A percentile compares a stretch with the other conserved stretches of the same genome.
phyloP scores from a whole-genome alignment of 2,329 filamentous ascomycete species.

The Colletotrichum spaethianum region DNA sequence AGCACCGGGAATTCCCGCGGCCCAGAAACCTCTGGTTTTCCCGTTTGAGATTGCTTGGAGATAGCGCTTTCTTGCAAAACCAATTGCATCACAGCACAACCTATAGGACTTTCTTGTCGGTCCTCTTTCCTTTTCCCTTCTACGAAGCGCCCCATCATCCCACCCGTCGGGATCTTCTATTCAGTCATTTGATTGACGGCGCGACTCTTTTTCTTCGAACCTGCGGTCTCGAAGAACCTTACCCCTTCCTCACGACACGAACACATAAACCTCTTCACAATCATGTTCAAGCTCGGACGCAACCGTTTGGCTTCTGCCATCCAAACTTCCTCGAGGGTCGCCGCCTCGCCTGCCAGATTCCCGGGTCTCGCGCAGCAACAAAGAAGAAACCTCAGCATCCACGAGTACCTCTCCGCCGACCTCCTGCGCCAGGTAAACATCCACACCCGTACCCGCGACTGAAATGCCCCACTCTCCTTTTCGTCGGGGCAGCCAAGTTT shows the following conservation, averaged over 20 bases:
- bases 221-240: conserved; percentile 2
- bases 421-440: conserved; percentile 80
- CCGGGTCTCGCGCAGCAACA: conserved; percentile 81
- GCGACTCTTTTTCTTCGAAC: conserved; percentile 9
- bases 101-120: conserved; percentile 14
- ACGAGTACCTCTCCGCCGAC: conserved; percentile 97
- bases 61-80: conserved; percentile 38
- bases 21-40: conserved; percentile 40
- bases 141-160: conserved; percentile 15
- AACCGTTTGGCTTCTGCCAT: conserved; percentile 83
- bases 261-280: conserved; percentile 47
- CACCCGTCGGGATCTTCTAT: conserved; percentile 24
- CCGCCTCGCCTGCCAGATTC: conserved; percentile 67
- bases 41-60: conserved; percentile 36
- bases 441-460: conserved; percentile 16
- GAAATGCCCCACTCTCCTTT: conserved; percentile 38
- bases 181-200: conserved; percentile 30
- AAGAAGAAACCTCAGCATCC: conserved; percentile 91
- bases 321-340: conserved; percentile 73
- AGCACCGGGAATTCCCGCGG: conserved; percentile 41
- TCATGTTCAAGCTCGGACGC: conserved; percentile 91
- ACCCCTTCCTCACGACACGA: conserved; percentile 23
- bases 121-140: conserved; percentile 40
- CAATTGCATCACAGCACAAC: conserved; percentile 41
- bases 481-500: conserved; percentile 18